Evolutionary conservation across 805 yeast species (phyloP).

Genomic region (Jamesozyma jinghongensis): DNA sequence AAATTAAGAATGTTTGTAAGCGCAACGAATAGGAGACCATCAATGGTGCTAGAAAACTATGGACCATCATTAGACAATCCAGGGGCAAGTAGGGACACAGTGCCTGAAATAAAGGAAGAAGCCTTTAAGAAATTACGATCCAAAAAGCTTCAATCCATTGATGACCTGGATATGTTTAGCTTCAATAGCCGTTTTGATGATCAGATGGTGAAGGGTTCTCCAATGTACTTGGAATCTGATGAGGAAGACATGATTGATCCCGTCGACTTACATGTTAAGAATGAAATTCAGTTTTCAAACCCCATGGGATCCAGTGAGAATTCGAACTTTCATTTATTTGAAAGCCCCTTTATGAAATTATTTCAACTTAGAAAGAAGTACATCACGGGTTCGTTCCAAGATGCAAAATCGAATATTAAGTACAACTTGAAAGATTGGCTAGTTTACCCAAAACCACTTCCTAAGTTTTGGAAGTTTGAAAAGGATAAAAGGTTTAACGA

Average conservation of each 20-base stretch:
- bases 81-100: neutral
- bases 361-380: slow-evolving; percentile 58
- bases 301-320: neutral
- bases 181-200: slow-evolving; percentile 23
- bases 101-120: slow-evolving; percentile 3
- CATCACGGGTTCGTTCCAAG: slow-evolving; percentile 53
- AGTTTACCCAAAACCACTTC: slow-evolving; percentile 72
- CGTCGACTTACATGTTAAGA: slow-evolving; percentile 6
- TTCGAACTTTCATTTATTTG: slow-evolving; percentile 2
- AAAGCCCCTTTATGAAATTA: slow-evolving; percentile 13
- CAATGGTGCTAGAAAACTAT: slow-evolving; percentile 14
- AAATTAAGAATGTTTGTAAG: too few relatives aligned
- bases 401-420: slow-evolving; percentile 63
- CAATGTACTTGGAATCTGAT: slow-evolving; percentile 24
- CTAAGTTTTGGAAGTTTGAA: slow-evolving; percentile 35
- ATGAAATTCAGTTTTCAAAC: neutral
- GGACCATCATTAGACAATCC: slow-evolving; percentile 6
- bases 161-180: slow-evolving; percentile 27
- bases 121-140: slow-evolving; percentile 1
- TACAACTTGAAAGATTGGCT: slow-evolving; percentile 53
- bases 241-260: slow-evolving; percentile 9
- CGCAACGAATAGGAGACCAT: slow-evolving; percentile 9
- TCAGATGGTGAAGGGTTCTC: slow-evolving; percentile 28
- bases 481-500: slow-evolving; percentile 25
- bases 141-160: slow-evolving; percentile 14